Evolutionary conservation across 2,329 filamentous ascomycete genomes (phyloP).

Genomic region (Arthrobotrys sphaeroides): DNA sequence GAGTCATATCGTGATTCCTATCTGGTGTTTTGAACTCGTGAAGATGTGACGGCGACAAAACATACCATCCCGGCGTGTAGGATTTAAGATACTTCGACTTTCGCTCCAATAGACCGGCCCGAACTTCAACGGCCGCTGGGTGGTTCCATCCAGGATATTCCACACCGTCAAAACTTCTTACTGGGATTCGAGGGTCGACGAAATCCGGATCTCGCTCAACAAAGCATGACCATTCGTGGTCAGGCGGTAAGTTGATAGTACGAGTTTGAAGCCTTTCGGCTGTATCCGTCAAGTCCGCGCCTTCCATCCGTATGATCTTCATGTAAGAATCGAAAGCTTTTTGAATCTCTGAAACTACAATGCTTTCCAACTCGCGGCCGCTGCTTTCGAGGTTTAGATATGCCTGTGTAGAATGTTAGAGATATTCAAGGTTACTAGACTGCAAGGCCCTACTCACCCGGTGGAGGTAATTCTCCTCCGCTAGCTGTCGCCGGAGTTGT

Average conservation of each 20-base stretch:
- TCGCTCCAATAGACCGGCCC: constrained; percentile 89
- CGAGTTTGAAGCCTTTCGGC: constrained; percentile 84
- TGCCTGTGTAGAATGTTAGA: too few species aligned
- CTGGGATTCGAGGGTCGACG: constrained; percentile 81
- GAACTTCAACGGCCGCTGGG: constrained; percentile 81
- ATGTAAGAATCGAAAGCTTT: constrained; percentile 96
- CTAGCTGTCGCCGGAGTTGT: constrained; percentile 89
- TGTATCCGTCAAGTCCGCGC: constrained; percentile 79
- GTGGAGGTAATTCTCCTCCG: constrained; percentile 97
- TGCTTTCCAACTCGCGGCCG: constrained; percentile 91
- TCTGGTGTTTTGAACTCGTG: constrained; percentile 76
- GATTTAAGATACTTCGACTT: constrained; percentile 99
- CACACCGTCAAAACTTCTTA: constrained; percentile 82
- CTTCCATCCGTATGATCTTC: constrained; percentile 88
- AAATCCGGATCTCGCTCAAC: constrained; percentile 83
- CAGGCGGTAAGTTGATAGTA: constrained; percentile 91
- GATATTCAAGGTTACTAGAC: not conserved
- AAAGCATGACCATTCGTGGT: constrained; percentile 88
- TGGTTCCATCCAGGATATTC: constrained; percentile 91
- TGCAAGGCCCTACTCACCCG: constrained; percentile 68
- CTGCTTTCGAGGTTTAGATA: constrained; percentile 94
- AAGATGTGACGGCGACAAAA: constrained; percentile 92
- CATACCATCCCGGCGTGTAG: constrained; percentile 90
- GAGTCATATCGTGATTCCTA: constrained; percentile 70
- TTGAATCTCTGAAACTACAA: constrained; percentile 96